Conservation (phyloP, 495 filamentous ascomycete genomes). For the Neurospora intermedia region DNA sequence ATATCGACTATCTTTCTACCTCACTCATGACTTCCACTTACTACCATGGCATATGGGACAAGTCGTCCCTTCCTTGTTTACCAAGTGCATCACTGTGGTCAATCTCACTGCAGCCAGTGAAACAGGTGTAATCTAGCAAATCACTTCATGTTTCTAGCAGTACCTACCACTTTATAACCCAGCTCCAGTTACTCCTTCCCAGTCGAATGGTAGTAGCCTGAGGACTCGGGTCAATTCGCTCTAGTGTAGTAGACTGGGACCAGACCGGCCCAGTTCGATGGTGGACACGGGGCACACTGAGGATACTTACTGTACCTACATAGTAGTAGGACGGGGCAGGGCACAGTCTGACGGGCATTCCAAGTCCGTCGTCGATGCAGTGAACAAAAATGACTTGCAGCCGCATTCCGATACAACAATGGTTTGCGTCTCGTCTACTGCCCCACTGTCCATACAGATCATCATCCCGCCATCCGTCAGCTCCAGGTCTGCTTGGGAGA, state of each 20-base stretch:
- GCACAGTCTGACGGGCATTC: neutral
- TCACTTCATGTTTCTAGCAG: neutral
- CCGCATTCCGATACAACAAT: neutral
- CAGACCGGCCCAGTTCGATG: neutral
- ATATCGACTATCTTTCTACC: neutral
- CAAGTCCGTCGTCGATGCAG: neutral
- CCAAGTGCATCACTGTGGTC: no score
- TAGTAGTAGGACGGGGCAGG: neutral
- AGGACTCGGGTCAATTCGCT: neutral
- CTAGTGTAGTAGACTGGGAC: neutral
- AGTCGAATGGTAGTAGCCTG: neutral
- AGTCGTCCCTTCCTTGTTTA: neutral
- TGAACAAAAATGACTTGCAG: neutral
- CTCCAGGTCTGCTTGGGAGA: neutral
- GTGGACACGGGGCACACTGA: neutral
- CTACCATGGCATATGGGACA: neutral
- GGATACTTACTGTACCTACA: neutral
- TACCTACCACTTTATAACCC: neutral
- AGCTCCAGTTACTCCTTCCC: neutral
- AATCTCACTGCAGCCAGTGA: neutral
- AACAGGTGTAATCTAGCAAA: neutral
- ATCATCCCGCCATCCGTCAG: neutral
- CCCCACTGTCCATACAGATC: neutral
- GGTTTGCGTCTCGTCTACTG: neutral
- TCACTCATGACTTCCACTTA: neutral